phyloP scores from a whole-genome alignment of 768 basidiomycete species.

The Hortiboletus flavorubellus region DNA sequence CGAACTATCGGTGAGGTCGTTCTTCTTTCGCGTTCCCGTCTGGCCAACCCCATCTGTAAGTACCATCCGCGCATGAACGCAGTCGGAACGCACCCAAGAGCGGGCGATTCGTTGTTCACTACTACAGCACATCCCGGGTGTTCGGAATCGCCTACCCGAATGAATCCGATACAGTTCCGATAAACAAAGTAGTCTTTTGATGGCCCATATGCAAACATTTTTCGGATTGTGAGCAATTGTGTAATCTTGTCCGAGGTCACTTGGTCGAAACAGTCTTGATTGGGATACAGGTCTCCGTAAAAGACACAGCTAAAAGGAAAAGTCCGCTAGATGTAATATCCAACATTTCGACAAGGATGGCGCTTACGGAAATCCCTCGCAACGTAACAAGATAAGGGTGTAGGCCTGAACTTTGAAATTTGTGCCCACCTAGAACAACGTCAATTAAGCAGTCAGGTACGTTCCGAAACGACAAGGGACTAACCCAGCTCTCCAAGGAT shows the following conservation, averaged over 20 bases:
- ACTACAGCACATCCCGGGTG: conserved; percentile 68
- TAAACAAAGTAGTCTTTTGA: conserved; percentile 57
- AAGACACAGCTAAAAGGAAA: conserved; percentile 66
- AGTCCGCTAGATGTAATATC: background rate
- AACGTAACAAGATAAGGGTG: conserved; percentile 70
- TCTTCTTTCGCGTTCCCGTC: background rate
- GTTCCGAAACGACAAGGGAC: conserved; percentile 14
- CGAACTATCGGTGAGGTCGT: conserved; percentile 36
- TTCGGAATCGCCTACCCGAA: conserved; percentile 55
- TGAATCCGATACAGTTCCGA: conserved; percentile 72
- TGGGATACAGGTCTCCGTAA: conserved; percentile 79
- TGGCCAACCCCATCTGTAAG: background rate
- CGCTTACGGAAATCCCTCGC: conserved; percentile 70
- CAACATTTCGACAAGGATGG: background rate
- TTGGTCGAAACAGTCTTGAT: conserved; percentile 61
- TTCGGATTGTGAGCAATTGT: conserved; percentile 58
- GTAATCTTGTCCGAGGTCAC: conserved; percentile 48
- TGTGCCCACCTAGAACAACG: conserved; percentile 50
- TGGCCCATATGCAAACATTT: conserved; percentile 62
- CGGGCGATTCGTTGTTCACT: conserved; percentile 50
- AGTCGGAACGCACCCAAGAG: conserved; percentile 14
- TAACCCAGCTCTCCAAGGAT: conserved; percentile 79
- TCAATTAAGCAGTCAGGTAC: background rate
- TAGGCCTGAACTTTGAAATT: conserved; percentile 83
- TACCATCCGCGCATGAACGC: background rate